These are phyloP conservation scores for Tetrapyrgos nigripes DNA, from an alignment of 1,284 basidiomycete species.

Conservation along the genomic window DNA sequence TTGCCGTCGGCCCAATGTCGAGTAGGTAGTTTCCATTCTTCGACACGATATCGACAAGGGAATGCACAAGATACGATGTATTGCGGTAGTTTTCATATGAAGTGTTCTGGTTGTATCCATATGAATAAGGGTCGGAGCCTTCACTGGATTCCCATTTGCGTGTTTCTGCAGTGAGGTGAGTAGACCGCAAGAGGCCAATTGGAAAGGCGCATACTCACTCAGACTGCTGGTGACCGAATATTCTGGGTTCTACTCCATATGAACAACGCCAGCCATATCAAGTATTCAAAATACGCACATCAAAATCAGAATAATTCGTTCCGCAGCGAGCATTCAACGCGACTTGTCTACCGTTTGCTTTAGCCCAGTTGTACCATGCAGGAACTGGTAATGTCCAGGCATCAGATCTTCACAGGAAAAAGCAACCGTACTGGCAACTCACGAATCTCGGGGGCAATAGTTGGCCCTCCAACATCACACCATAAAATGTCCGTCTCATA, in stretches of 20 bases:
- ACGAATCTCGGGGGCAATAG: constrained; percentile 6
- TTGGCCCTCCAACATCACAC: constrained; percentile 26
- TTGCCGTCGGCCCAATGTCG: constrained; percentile 41
- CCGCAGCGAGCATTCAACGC: constrained; percentile 43
- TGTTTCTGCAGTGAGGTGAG: constrained; percentile 1
- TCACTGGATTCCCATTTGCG: constrained; percentile 47
- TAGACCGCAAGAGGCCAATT: constrained; percentile 20
- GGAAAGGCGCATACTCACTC: neutral
- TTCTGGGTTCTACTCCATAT: constrained; percentile 9
- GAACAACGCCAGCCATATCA: neutral
- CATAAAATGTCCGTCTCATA: constrained; percentile 44
- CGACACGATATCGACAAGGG: constrained; percentile 41
- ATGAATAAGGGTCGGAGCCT: constrained; percentile 33
- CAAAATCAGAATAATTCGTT: constrained; percentile 37
- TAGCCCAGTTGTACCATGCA: constrained; percentile 41
- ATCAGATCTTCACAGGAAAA: neutral
- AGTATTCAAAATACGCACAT: constrained; percentile 5
- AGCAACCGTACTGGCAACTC: neutral
- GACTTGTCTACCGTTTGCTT: constrained; percentile 39
- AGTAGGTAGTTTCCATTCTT: constrained; percentile 42
- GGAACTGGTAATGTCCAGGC: constrained; percentile 20
- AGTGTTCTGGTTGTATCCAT: constrained; percentile 26
- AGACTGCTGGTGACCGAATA: constrained; percentile 12
- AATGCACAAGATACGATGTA: constrained; percentile 36
- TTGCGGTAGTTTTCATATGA: constrained; percentile 37